Conservation (phyloP, 176 grass and related monocot genomes). For the Hyparrhenia diplandra region DNA sequence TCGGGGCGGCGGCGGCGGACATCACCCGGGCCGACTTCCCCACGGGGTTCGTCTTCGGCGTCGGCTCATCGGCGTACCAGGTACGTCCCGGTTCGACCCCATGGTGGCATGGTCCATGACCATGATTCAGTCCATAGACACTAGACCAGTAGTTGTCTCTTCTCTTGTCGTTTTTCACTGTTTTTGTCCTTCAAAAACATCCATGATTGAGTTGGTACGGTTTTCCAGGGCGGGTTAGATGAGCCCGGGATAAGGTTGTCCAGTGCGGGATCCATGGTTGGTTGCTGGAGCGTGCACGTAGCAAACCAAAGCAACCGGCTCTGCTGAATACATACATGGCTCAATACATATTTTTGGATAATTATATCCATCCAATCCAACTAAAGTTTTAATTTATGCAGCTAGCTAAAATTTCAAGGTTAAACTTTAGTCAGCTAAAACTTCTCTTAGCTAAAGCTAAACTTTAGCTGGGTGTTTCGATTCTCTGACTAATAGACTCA, state of each 20-base stretch:
- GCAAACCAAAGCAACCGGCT: neutral
- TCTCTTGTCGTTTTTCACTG: neutral
- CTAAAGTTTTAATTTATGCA: no score
- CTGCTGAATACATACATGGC: neutral
- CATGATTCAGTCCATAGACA: neutral
- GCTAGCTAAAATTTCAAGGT: no score
- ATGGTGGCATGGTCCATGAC: neutral
- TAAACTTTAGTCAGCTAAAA: no score
- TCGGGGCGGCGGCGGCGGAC: neutral
- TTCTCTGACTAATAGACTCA: no score
- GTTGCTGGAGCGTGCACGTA: neutral
- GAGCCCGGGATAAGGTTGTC: neutral
- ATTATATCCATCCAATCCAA: no score
- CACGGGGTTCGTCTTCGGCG: constrained; percentile 53
- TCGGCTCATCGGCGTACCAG: constrained; percentile 71
- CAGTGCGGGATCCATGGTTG: neutral
- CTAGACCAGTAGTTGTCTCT: neutral
- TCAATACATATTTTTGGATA: no score
- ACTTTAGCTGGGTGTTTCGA: no score
- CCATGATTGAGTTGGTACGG: neutral
- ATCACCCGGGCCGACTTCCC: constrained; percentile 56
- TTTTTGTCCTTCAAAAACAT: neutral
- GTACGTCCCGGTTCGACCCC: neutral
- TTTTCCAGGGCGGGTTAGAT: neutral
- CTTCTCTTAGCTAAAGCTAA: no score